Percentiles rank a stretch among this genome's conserved stretches.
These are phyloP conservation scores for Boletus pseudo-olivaceus DNA, from an alignment of 768 basidiomycete genomes.

Conservation along the genomic window DNA sequence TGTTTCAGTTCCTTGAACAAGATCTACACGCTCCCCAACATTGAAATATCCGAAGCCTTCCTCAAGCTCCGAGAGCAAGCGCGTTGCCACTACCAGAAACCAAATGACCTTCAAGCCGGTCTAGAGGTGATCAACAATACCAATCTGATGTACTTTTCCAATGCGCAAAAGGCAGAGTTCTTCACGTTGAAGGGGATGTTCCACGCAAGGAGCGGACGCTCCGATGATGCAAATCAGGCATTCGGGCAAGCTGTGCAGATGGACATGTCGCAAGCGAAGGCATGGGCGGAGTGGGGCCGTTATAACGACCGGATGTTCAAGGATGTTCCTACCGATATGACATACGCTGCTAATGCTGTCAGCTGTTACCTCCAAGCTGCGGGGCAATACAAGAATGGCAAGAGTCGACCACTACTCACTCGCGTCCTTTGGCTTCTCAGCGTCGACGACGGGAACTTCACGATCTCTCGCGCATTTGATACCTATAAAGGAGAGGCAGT, in stretches of 20 bases:
- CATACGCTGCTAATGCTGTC: conserved; percentile 84
- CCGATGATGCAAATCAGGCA: conserved; percentile 86
- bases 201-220: conserved; percentile 78
- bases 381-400: conserved; percentile 89
- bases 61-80: conserved; percentile 98
- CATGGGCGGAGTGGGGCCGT: conserved; percentile 98
- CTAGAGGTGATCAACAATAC: conserved; percentile 99
- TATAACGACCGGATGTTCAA: conserved; percentile 94
- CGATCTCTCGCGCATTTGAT: conserved; percentile 81
- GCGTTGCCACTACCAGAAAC: conserved; percentile 95
- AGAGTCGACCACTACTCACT: conserved; percentile 86
- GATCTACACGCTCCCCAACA: conserved; percentile 98
- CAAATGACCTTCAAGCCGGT: conserved; percentile 88
- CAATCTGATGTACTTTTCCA: conserved; percentile 97
- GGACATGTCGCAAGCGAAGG: conserved; percentile 92
- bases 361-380: conserved; percentile 98
- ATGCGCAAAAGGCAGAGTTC: conserved; percentile 94
- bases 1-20: conserved; percentile 93
- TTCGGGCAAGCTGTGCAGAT: conserved; percentile 96
- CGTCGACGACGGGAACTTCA: conserved; percentile 74
- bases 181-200: conserved; percentile 99
- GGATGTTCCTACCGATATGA: conserved; percentile 69
- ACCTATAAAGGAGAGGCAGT: conserved; percentile 95
- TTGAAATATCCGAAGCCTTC: conserved; percentile 99
- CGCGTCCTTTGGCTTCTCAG: conserved; percentile 96